A percentile compares a stretch with the other conserved stretches of the same genome.
These are phyloP conservation scores for Candida easanensis DNA, from an alignment of 805 yeast species.

Conservation along the genomic window DNA sequence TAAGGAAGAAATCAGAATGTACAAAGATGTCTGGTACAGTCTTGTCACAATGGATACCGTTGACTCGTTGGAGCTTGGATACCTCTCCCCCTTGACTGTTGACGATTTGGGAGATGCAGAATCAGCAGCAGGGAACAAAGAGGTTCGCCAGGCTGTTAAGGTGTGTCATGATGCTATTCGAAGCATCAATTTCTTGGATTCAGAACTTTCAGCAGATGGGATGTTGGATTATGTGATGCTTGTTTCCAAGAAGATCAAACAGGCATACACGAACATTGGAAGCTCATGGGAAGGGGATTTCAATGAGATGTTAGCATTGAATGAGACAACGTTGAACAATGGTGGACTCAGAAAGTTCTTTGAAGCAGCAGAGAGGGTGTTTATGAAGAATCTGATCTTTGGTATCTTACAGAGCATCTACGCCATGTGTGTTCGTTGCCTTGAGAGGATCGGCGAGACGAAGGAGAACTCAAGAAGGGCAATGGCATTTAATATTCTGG, in stretches of 20 bases:
- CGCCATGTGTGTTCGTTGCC: background rate
- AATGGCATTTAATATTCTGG: background rate
- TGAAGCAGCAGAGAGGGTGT: background rate
- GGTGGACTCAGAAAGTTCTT: background rate
- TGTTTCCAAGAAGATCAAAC: background rate
- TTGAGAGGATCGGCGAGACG: slow-evolving; percentile 1
- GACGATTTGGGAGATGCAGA: background rate
- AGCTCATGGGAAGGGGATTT: background rate
- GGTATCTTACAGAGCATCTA: slow-evolving; percentile 6
- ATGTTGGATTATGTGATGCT: background rate
- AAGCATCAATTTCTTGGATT: slow-evolving; percentile 3
- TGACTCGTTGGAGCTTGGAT: slow-evolving; percentile 4
- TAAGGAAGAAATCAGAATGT: slow-evolving; percentile 3
- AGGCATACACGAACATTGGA: background rate
- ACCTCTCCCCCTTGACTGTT: background rate
- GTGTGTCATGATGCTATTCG: slow-evolving; percentile 2
- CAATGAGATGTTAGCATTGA: background rate
- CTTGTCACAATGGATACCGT: slow-evolving; percentile 2
- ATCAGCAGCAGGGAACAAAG: background rate
- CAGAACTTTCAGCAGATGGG: slow-evolving; percentile 1
- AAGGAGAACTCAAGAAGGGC: slow-evolving; percentile 4
- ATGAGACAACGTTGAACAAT: background rate
- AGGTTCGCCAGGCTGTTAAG: background rate
- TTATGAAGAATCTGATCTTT: background rate
- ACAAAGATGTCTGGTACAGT: slow-evolving; percentile 5